Evolutionary conservation across 2,329 filamentous ascomycete species (phyloP).

Genomic region (Cordyceps pruinosa): DNA sequence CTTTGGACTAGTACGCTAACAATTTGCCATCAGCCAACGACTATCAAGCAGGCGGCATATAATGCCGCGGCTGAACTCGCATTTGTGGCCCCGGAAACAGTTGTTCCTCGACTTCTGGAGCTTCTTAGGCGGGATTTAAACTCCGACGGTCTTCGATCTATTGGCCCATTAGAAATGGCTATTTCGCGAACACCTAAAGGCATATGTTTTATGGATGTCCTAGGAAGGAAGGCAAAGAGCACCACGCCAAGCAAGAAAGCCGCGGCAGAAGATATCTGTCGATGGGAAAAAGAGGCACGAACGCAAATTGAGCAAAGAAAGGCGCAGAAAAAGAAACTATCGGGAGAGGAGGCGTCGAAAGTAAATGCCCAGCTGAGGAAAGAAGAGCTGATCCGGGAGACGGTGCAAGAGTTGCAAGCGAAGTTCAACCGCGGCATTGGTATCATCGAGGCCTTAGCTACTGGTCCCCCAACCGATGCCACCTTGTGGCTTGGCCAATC

Average conservation of each 20-base stretch:
- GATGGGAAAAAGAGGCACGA: slow-evolving; percentile 93
- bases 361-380: slow-evolving; percentile 87
- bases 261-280: slow-evolving; percentile 91
- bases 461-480: slow-evolving; percentile 82
- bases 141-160: slow-evolving; percentile 56
- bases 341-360: slow-evolving; percentile 79
- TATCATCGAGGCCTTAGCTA: slow-evolving; percentile 74
- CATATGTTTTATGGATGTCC: slow-evolving; percentile 80
- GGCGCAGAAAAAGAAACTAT: slow-evolving; percentile 84
- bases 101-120: slow-evolving; percentile 68
- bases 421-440: slow-evolving; percentile 77
- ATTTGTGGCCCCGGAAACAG: slow-evolving; percentile 81
- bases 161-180: slow-evolving; percentile 83
- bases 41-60: slow-evolving; percentile 64
- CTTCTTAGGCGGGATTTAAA: slow-evolving; percentile 71
- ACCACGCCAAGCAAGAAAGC: slow-evolving; percentile 74
- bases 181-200: slow-evolving; percentile 90
- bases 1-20: slow-evolving; percentile 13
- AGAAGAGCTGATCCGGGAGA: slow-evolving; percentile 69
- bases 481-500: slow-evolving; percentile 82
- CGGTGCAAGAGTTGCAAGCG: slow-evolving; percentile 62
- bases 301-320: slow-evolving; percentile 88
- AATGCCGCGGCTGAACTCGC: slow-evolving; percentile 83
- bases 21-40: slow-evolving; percentile 20
- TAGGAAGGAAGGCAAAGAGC: slow-evolving; percentile 71